Percentiles rank a stretch among this genome's conserved stretches.
These are phyloP conservation scores for Aspergillus pseudonomiae DNA, from an alignment of 2,329 filamentous ascomycete species.

Conservation along the genomic window DNA sequence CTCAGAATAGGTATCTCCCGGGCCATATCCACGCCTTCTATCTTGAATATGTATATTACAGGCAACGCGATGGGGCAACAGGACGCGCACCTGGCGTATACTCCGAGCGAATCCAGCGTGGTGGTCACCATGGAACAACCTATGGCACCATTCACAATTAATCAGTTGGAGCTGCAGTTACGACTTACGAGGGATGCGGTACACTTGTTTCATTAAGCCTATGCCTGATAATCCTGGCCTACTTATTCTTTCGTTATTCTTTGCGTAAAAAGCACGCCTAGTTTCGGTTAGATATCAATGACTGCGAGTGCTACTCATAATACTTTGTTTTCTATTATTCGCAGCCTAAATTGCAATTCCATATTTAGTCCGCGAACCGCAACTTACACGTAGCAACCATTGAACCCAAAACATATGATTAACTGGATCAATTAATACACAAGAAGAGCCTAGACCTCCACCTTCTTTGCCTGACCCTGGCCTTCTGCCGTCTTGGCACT, in stretches of 20 bases:
- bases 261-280: background rate
- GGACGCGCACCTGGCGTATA: slow-evolving; percentile 42
- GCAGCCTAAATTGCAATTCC: background rate
- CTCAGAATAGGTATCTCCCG: slow-evolving; percentile 63
- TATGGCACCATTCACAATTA: slow-evolving; percentile 27
- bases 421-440: background rate
- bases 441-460: slow-evolving; percentile 2
- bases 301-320: background rate
- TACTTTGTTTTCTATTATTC: background rate
- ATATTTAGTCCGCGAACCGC: background rate
- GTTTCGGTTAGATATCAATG: background rate
- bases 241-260: background rate
- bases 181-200: background rate
- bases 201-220: background rate
- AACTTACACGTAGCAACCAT: background rate
- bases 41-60: slow-evolving; percentile 79
- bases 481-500: slow-evolving; percentile 14
- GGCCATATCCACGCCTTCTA: slow-evolving; percentile 83
- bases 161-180: background rate
- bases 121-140: slow-evolving; percentile 29
- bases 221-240: background rate
- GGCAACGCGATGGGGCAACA: slow-evolving; percentile 53
- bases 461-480: slow-evolving; percentile 1
- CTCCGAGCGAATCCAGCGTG: slow-evolving; percentile 44
- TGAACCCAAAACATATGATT: background rate